Evolutionary conservation across 768 basidiomycete genomes (phyloP).

Genomic region (Melanogaster broomeanus): DNA sequence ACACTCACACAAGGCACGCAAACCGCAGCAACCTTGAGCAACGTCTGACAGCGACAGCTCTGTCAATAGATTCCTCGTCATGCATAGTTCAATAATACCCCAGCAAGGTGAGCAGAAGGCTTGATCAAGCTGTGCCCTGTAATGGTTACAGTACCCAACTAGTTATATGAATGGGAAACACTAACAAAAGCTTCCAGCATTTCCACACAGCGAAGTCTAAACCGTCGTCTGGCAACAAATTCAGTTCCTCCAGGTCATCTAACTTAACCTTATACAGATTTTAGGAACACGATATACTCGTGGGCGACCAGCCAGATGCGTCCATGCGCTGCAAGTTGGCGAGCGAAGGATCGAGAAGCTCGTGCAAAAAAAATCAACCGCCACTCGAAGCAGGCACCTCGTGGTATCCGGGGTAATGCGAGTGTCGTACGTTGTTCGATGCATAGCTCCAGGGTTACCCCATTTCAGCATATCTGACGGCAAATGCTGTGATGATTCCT

Average conservation of each 20-base stretch:
- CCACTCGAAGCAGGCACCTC: neutral
- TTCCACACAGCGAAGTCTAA: neutral
- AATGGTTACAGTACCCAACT: too few species aligned
- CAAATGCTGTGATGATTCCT: neutral
- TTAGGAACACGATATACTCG: neutral
- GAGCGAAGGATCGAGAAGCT: too few species aligned
- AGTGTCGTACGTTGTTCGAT: neutral
- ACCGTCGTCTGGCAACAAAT: neutral
- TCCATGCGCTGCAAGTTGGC: too few species aligned
- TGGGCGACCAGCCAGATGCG: too few species aligned
- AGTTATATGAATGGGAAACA: too few species aligned
- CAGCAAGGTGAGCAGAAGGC: too few species aligned
- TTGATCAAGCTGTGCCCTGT: too few species aligned
- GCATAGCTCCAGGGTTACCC: neutral
- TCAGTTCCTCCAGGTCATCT: neutral
- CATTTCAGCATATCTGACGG: neutral
- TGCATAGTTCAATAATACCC: neutral
- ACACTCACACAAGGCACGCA: neutral
- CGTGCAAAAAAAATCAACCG: too few species aligned
- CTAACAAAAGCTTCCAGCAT: neutral
- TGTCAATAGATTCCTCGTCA: neutral
- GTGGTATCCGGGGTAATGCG: neutral
- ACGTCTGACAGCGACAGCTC: neutral
- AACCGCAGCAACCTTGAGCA: neutral
- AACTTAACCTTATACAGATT: neutral